Evolutionary conservation across 805 yeast genomes (phyloP).

Genomic region (Dipodascus albidus): DNA sequence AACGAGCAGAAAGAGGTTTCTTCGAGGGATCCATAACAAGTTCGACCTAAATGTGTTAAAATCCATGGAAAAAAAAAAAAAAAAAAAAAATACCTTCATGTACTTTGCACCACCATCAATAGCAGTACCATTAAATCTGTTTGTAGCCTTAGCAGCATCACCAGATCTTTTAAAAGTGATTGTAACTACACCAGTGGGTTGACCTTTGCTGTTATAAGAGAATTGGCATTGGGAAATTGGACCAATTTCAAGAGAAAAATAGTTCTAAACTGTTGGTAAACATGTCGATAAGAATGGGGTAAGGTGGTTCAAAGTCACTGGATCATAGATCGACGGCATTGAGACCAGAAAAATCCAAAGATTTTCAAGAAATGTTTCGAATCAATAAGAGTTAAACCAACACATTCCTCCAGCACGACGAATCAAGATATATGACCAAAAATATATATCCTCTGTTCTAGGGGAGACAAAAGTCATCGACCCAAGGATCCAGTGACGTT

Average conservation of each 20-base stretch:
- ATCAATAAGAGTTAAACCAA: not conserved
- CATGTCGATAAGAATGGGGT: not conserved
- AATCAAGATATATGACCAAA: not conserved
- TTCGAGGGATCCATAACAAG: slow-evolving; percentile 75
- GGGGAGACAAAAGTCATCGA: slow-evolving; percentile 15
- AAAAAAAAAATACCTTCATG: slow-evolving; percentile 37
- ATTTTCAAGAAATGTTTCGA: not conserved
- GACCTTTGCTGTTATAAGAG: slow-evolving; percentile 78
- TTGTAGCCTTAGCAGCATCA: slow-evolving; percentile 68
- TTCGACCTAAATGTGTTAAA: slow-evolving; percentile 35
- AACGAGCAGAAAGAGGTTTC: slow-evolving; percentile 58
- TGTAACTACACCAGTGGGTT: slow-evolving; percentile 86
- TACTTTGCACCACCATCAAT: slow-evolving; percentile 76
- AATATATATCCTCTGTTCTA: not conserved
- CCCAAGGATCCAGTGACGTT: slow-evolving; percentile 51
- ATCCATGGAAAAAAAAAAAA: not conserved
- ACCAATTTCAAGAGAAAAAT: slow-evolving; percentile 80
- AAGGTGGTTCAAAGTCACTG: slow-evolving; percentile 5
- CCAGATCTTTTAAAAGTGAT: slow-evolving; percentile 60
- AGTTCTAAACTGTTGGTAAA: slow-evolving; percentile 45
- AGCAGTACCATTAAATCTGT: slow-evolving; percentile 83
- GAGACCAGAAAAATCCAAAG: not conserved
- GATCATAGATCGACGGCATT: slow-evolving; percentile 1
- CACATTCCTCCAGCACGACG: not conserved
- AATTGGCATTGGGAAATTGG: slow-evolving; percentile 62